Evolutionary conservation across 2,329 filamentous ascomycete genomes (phyloP).

Genomic region (Grosmannia clavigera): DNA sequence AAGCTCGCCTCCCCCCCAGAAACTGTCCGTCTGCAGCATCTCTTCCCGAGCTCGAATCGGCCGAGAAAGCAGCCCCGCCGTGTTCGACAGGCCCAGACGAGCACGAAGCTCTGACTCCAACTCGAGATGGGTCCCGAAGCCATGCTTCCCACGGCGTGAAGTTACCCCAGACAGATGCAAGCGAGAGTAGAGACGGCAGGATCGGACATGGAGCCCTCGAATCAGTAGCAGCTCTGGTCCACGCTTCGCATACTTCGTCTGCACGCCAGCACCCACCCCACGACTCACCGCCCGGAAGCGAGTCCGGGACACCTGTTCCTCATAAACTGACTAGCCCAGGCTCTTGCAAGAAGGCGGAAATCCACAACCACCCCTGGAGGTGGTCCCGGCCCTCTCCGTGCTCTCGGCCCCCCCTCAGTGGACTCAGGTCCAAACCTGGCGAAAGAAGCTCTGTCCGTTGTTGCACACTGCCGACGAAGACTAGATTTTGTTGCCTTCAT

Average conservation of each 20-base stretch:
- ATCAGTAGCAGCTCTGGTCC: neutral
- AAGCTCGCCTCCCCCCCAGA: neutral
- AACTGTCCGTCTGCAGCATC: conserved; percentile 9
- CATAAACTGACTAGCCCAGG: conserved; percentile 5
- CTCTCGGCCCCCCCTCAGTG: neutral
- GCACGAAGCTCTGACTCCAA: conserved; percentile 90
- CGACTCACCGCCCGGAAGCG: neutral
- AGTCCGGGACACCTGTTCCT: neutral
- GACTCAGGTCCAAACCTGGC: neutral
- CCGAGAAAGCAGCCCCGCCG: neutral
- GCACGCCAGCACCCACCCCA: neutral
- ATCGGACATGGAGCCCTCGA: conserved; percentile 4
- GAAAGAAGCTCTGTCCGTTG: conserved; percentile 53
- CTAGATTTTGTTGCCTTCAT: conserved; percentile 94
- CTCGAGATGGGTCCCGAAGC: conserved; percentile 70
- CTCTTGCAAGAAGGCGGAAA: neutral
- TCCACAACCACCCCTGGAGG: conserved; percentile 8
- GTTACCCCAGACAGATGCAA: conserved; percentile 7
- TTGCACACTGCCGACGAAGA: conserved; percentile 77
- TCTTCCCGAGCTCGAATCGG: neutral
- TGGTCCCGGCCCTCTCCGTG: neutral
- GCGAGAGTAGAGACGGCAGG: neutral
- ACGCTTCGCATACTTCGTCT: neutral
- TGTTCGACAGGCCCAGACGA: conserved; percentile 50
- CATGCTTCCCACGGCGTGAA: conserved; percentile 15